These are phyloP conservation scores for Centella asiatica DNA, from an alignment of 129 eudicot genomes.

Conservation along the genomic window DNA sequence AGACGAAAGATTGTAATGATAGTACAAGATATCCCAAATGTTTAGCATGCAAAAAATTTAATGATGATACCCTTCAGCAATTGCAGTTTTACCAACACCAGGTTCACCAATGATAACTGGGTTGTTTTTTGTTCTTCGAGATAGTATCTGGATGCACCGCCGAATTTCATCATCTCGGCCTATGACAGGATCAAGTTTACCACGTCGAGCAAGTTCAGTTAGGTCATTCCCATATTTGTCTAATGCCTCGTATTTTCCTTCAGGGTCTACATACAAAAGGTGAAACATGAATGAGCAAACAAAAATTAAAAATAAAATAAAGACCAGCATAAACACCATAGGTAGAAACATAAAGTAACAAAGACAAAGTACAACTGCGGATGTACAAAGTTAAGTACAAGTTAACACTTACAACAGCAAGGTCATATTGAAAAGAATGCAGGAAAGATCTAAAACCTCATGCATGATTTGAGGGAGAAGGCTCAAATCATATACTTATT, in stretches of 20 bases:
- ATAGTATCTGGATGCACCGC: slow-evolving; percentile 83
- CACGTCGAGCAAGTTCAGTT: slow-evolving; percentile 87
- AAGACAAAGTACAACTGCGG: neutral
- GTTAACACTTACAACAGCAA: too few species aligned
- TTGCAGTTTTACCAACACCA: slow-evolving; percentile 98
- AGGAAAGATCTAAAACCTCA: too few species aligned
- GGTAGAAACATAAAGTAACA: neutral
- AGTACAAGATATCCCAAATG: neutral
- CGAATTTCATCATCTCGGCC: slow-evolving; percentile 97
- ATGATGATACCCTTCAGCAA: slow-evolving; percentile 85
- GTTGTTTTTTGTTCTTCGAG: slow-evolving; percentile 87
- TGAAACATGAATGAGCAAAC: neutral
- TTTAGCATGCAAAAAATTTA: slow-evolving; percentile 1
- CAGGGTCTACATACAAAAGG: slow-evolving; percentile 50
- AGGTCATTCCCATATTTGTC: slow-evolving; percentile 86
- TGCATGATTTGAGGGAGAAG: too few species aligned
- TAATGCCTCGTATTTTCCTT: slow-evolving; percentile 84
- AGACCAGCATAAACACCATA: neutral
- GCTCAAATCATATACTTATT: too few species aligned
- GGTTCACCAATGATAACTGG: slow-evolving; percentile 99
- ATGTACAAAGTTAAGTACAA: too few species aligned
- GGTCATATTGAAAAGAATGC: too few species aligned
- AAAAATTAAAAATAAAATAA: neutral
- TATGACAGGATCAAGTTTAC: slow-evolving; percentile 92
- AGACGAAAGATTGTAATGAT: neutral